phyloP scores from a whole-genome alignment of 441 rosid species.

The Viola pubescens region DNA sequence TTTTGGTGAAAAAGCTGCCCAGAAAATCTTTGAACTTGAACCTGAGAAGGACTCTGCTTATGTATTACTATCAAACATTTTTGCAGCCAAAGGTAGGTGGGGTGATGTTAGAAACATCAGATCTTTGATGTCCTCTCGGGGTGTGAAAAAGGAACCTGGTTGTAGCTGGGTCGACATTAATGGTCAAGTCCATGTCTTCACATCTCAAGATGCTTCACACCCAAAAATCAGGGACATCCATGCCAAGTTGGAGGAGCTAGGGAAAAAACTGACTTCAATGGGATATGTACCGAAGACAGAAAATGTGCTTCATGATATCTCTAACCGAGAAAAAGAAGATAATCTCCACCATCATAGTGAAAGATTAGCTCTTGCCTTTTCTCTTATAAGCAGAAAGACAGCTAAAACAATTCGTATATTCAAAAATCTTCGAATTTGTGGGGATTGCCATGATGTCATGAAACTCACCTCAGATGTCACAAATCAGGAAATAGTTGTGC shows the following conservation, averaged over 20 bases:
- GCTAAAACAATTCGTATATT: slow-evolving; percentile 25
- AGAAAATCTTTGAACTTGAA: slow-evolving; percentile 45
- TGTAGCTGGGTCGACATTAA: slow-evolving; percentile 55
- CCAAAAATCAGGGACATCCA: slow-evolving; percentile 27
- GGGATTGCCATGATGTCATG: slow-evolving; percentile 35
- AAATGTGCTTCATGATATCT: slow-evolving; percentile 23
- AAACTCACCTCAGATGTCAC: slow-evolving; percentile 23
- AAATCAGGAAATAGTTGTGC: slow-evolving; percentile 21
- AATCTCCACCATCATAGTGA: slow-evolving; percentile 30
- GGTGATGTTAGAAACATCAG: slow-evolving; percentile 41
- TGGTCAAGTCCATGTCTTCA: slow-evolving; percentile 42
- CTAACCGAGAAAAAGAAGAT: slow-evolving; percentile 22
- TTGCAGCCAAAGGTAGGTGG: slow-evolving; percentile 60
- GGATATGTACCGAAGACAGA: slow-evolving; percentile 27
- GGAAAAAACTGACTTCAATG: slow-evolving; percentile 15
- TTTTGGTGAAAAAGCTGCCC: slow-evolving; percentile 52
- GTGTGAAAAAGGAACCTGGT: slow-evolving; percentile 55
- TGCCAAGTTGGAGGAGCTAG: slow-evolving; percentile 21
- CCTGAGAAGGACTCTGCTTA: slow-evolving; percentile 61
- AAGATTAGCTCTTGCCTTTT: slow-evolving; percentile 33
- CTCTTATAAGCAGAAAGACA: slow-evolving; percentile 19
- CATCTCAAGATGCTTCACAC: slow-evolving; percentile 50
- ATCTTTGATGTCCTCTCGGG: slow-evolving; percentile 46
- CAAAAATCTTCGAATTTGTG: slow-evolving; percentile 29
- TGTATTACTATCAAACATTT: slow-evolving; percentile 47